Conservation (phyloP, 441 rosid genomes). For the Pelargonium cotyledonis region DNA sequence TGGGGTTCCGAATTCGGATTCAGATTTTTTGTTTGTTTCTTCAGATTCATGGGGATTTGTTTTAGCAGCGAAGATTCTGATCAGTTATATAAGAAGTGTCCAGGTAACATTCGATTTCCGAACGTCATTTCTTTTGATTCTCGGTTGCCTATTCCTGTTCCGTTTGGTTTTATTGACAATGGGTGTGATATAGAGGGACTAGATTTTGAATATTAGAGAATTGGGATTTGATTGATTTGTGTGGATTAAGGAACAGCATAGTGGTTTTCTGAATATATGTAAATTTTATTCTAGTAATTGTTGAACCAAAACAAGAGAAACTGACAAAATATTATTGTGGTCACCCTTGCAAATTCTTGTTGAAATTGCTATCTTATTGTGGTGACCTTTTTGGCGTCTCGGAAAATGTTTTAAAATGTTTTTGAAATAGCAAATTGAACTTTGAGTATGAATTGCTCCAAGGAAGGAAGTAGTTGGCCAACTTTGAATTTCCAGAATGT, state of each 20-base stretch:
- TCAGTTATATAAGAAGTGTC: constrained; percentile 21
- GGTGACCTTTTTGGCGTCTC: background rate
- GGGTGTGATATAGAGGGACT: background rate
- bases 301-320: background rate
- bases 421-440: background rate
- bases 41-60: constrained; percentile 73
- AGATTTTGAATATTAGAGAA: background rate
- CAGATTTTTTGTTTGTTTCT: constrained; percentile 3
- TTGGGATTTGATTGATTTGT: background rate
- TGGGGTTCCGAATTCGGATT: background rate
- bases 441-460: background rate
- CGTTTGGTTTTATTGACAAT: constrained; percentile 1
- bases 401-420: background rate
- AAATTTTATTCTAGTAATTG: background rate
- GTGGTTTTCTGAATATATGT: background rate
- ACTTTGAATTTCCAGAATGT: background rate
- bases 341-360: background rate
- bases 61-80: constrained; percentile 45
- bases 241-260: background rate
- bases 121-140: background rate
- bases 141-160: background rate
- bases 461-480: background rate
- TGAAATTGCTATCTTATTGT: background rate
- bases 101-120: constrained; percentile 21
- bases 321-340: too few species aligned